Evolutionary conservation across 75 land plant genomes (phyloP).

Genomic region (Cunninghamia lanceolata): DNA sequence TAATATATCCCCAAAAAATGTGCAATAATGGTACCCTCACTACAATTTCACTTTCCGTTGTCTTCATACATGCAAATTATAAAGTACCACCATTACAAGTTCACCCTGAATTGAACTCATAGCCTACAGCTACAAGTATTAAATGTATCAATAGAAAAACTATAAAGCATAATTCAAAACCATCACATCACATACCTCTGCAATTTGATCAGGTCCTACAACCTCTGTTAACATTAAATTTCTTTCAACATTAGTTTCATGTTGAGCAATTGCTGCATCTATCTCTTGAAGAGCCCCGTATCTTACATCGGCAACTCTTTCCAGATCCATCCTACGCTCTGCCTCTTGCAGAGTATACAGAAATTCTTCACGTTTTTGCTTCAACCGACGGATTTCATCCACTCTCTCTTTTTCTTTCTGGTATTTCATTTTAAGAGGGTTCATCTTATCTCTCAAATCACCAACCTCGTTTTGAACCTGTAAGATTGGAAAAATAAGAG

Average conservation of each 20-base stretch:
- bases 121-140: background rate
- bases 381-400: conserved; percentile 73
- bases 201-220: conserved; percentile 96
- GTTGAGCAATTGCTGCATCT: conserved; percentile 63
- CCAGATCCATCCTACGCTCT: conserved; percentile 78
- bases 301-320: conserved; percentile 68
- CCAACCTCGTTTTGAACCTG: conserved; percentile 65
- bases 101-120: background rate
- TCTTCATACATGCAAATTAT: background rate
- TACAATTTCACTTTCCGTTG: background rate
- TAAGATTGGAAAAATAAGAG: background rate
- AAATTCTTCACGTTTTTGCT: conserved; percentile 79
- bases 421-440: conserved; percentile 89
- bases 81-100: background rate
- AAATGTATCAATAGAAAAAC: background rate
- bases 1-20: background rate
- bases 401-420: conserved; percentile 86
- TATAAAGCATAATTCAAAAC: background rate
- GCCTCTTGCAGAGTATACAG: conserved; percentile 66
- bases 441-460: conserved; percentile 73
- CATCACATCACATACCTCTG: conserved; percentile 51
- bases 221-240: conserved; percentile 87
- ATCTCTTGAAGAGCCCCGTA: conserved; percentile 92
- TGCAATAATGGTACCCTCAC: background rate
- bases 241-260: conserved; percentile 56